Evolutionary conservation across 1,139 yeast species (phyloP), one percentile per base, ranked within the genome.

Genomic region (Candida sp.): DNA sequence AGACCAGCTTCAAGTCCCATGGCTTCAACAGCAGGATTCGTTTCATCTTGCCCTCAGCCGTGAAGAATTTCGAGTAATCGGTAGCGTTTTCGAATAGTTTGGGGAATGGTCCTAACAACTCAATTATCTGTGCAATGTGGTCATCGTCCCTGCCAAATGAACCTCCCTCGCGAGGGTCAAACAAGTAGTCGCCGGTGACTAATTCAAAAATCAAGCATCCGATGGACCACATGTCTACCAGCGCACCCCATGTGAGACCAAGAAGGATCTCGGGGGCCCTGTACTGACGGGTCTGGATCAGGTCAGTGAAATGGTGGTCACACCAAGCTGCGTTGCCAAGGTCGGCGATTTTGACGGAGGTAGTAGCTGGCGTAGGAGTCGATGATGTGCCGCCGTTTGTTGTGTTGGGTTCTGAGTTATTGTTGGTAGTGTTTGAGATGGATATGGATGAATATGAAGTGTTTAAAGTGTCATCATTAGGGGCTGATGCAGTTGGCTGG

Each of bases 11-110:
- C 53, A 78, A 67, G 1, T 77, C 76, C 83, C 83, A 78, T 3
- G 81, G 81, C 59, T 78, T 78, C 54, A 78, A 67, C 57, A 77
- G 76, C 51, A 58, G 80, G 54, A 88, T 88, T 61, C 86, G 80
- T 60, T 84, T 80, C 51, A 88, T 67, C 45, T 81, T 81, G 51
- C 84, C 72, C 63, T 84, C 74, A 28, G 83, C 70, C 53, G 73
- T 76, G 66, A 78, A 78, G 53, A 75, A 77, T 50, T 78, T 60
- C 1, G 79, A 62, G 57, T 75, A 75, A 55, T 66, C 72, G 46
- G 79, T 67, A 55, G 75, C 81, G 51, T 76, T 77, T 43, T 77
- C 63, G 73, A 77, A 70, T 39, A 71, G 63, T 32, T 79, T 61
- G 1, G 81, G 81, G 54, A 76, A 70, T 7, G 73, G 73, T 0